Conservation (phyloP, 2,329 filamentous ascomycete species). For the Alternaria hordeiaustralica region DNA sequence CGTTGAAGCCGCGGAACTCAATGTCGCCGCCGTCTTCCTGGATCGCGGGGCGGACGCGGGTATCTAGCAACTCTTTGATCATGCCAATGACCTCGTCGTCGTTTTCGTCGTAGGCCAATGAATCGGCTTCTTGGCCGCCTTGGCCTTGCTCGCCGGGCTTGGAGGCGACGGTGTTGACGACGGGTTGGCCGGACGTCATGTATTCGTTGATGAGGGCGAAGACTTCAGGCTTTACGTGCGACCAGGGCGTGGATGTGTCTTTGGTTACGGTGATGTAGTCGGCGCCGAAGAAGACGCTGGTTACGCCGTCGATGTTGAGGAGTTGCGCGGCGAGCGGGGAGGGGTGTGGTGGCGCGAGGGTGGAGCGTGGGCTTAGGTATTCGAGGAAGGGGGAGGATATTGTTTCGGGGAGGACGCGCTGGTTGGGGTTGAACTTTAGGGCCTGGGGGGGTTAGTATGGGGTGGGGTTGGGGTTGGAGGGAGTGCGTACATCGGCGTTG, state of each 20-base stretch:
- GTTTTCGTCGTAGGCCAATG: constrained; percentile 82
- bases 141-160: constrained; percentile 60
- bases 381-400: constrained; percentile 83
- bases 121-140: constrained; percentile 66
- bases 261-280: constrained; percentile 99
- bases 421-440: constrained; percentile 94
- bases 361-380: constrained; percentile 87
- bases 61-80: constrained; percentile 98
- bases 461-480: not conserved
- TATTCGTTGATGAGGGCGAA: constrained; percentile 95
- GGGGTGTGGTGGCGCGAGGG: constrained; percentile 85
- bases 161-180: constrained; percentile 75
- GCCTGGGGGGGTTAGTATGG: constrained; percentile 51
- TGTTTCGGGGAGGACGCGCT: constrained; percentile 77
- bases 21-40: constrained; percentile 98
- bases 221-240: constrained; percentile 91
- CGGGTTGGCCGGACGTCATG: constrained; percentile 79
- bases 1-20: constrained; percentile 87
- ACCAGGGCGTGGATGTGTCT: constrained; percentile 85
- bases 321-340: constrained; percentile 90
- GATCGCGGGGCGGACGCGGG: constrained; percentile 90
- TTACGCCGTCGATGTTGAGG: constrained; percentile 94
- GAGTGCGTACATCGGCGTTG: constrained; percentile 75
- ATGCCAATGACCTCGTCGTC: constrained; percentile 95
- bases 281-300: constrained; percentile 87